A percentile compares a stretch with the other conserved stretches of the same genome.
Evolutionary conservation across 345 rosid genomes (phyloP).

Genomic region (Syzygium grande): DNA sequence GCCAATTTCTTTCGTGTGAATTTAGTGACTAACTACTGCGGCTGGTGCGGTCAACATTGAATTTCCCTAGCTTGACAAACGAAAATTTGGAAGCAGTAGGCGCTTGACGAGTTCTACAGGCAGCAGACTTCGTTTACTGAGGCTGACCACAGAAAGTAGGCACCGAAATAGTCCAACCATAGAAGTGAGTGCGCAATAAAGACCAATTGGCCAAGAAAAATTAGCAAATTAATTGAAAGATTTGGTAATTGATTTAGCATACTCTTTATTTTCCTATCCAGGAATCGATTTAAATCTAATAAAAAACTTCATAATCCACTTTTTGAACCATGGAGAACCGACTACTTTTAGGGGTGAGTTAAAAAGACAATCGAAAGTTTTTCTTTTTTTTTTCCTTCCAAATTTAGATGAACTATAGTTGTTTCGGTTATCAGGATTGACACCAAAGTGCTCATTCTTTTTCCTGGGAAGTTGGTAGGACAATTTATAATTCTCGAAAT

Average conservation of each 20-base stretch:
- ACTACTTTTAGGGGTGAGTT: background rate
- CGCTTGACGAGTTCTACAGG: background rate
- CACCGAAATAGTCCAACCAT: background rate
- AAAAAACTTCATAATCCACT: background rate
- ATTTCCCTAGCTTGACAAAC: background rate
- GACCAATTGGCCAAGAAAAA: background rate
- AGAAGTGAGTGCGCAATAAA: background rate
- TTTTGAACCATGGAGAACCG: background rate
- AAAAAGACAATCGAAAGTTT: background rate
- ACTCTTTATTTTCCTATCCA: background rate
- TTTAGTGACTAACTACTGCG: background rate
- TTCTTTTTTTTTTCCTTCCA: background rate
- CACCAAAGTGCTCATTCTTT: background rate
- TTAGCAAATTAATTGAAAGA: background rate
- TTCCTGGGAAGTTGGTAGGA: background rate
- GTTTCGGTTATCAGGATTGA: background rate
- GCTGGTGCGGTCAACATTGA: background rate
- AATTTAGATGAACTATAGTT: background rate
- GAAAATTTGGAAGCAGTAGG: background rate
- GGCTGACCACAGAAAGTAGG: background rate
- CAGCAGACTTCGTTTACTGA: background rate
- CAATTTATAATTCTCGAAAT: background rate
- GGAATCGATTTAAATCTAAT: background rate
- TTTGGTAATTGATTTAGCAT: background rate
- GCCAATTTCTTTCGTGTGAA: background rate